These are phyloP conservation scores for Plasmodium billcollinsi DNA, from an alignment of 169 alveolate species.

Conservation along the genomic window DNA sequence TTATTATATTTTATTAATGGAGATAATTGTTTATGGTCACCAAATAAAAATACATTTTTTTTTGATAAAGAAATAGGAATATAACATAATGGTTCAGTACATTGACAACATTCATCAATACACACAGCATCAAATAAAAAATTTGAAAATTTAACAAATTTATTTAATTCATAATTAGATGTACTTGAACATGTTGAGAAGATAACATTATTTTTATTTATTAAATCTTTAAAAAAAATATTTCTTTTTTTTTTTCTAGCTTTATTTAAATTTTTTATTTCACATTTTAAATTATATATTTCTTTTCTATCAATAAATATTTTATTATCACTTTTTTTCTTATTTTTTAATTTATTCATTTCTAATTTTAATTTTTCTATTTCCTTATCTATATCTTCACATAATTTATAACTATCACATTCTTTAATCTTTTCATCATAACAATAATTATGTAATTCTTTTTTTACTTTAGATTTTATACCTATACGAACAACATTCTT, in stretches of 20 bases:
- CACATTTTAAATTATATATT: constrained; percentile 61
- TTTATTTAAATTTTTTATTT: constrained; percentile 47
- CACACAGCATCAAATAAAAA: constrained; percentile 65
- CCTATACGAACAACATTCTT: constrained; percentile 62
- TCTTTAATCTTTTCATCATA: constrained; percentile 69
- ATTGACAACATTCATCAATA: constrained; percentile 78
- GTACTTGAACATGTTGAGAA: constrained; percentile 75
- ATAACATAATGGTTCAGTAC: constrained; percentile 73
- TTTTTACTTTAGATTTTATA: constrained; percentile 31
- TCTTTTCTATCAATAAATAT: constrained; percentile 17
- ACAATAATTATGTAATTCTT: constrained; percentile 54
- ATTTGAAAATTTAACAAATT: constrained; percentile 55
- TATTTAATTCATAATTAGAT: constrained; percentile 65
- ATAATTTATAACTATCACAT: constrained; percentile 65
- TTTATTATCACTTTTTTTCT: constrained; percentile 34
- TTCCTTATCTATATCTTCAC: constrained; percentile 60
- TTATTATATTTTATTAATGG: constrained; percentile 56
- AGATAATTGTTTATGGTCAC: constrained; percentile 74
- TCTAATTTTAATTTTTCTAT: constrained; percentile 57
- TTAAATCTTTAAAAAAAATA: constrained; percentile 49
- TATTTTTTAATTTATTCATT: constrained; percentile 51
- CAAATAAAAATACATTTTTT: constrained; percentile 67
- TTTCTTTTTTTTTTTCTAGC: constrained; percentile 45
- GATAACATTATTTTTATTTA: constrained; percentile 46
- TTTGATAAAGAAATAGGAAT: constrained; percentile 41